Evolutionary conservation across 163 green algal genomes (phyloP), one percentile per base, ranked within the genome.

Genomic region (Coccomyxa subellipsoidea): DNA sequence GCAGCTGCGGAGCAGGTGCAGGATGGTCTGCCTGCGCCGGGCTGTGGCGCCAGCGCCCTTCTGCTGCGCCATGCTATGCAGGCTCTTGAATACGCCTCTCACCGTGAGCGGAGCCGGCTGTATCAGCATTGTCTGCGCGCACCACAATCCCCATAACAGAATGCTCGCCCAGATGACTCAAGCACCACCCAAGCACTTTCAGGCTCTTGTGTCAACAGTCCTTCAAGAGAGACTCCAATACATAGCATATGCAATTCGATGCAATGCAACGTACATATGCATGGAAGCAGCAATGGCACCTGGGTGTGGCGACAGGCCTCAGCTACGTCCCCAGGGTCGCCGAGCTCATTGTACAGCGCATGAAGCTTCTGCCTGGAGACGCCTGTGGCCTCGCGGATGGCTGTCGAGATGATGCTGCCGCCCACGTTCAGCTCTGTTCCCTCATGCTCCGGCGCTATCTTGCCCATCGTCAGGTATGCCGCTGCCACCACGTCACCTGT

Each of bases 241-340:
- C n/a, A n/a, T n/a, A n/a, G n/a, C n/a, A n/a, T n/a, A n/a, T n/a
- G n/a, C n/a, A n/a, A n/a, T n/a, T n/a, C n/a, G n/a, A n/a, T n/a
- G n/a, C n/a, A n/a, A n/a, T n/a, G n/a, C n/a, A n/a, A n/a, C n/a
- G n/a, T n/a, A n/a, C n/a, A n/a, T n/a, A n/a, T n/a, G n/a, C n/a
- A n/a, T n/a, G n/a, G n/a, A n/a, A n/a, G n/a, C n/a, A n/a, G n/a
- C n/a, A 35, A 23, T 12, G 73, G 78, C 38, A 81, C 86, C 84
- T 92, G 89, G 7, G 70, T 89, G 39, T 84, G 79, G 47, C 88
- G 85, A 54, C 84, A 90, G 12, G 83, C 88, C 83, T 93, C 85
- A 0, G 93, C 93, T 31, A 96, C 92, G 81, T 98, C 94, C 0
- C 94, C 94, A 53, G 96, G 73, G 80, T 98, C 94, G 0, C 93